Percentiles rank a stretch among this genome's conserved stretches.
Conservation (phyloP, 2,329 filamentous ascomycete genomes). For the Epicoccum sorghinum region DNA sequence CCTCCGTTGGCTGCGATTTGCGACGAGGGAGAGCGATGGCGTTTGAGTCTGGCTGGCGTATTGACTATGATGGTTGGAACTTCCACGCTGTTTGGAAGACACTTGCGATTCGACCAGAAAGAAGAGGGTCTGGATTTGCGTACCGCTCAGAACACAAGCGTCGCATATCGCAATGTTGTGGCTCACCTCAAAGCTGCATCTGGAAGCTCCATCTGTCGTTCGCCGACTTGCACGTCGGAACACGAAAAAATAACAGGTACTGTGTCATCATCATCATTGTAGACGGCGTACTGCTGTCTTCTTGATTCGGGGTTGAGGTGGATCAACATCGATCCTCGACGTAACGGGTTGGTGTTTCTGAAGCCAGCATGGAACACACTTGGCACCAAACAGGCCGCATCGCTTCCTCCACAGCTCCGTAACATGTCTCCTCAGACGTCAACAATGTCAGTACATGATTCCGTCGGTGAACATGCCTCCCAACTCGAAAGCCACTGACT, state of each 20-base stretch:
- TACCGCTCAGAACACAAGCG: background rate
- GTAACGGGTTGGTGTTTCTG: constrained; percentile 9
- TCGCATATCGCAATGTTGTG: background rate
- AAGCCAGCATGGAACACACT: constrained; percentile 4
- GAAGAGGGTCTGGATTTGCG: background rate
- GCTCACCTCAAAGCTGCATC: background rate
- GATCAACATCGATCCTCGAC: background rate
- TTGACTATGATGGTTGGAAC: too few relatives aligned
- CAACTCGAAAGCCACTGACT: constrained; percentile 3
- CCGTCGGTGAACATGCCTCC: background rate
- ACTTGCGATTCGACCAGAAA: too few relatives aligned
- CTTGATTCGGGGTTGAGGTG: background rate
- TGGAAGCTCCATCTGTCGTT: too few relatives aligned
- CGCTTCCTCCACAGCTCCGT: constrained; percentile 1
- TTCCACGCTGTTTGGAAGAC: too few relatives aligned
- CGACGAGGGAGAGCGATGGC: too few relatives aligned
- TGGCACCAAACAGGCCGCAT: constrained; percentile 6
- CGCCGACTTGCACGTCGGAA: too few relatives aligned
- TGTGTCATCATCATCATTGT: background rate
- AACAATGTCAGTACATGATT: constrained; percentile 8
- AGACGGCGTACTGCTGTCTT: background rate
- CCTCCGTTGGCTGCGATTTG: too few relatives aligned
- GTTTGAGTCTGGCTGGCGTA: too few relatives aligned
- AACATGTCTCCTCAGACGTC: constrained; percentile 10
- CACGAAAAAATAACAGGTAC: background rate